phyloP scores from a whole-genome alignment of 306 rosid species.

The Glycine tomentella region DNA sequence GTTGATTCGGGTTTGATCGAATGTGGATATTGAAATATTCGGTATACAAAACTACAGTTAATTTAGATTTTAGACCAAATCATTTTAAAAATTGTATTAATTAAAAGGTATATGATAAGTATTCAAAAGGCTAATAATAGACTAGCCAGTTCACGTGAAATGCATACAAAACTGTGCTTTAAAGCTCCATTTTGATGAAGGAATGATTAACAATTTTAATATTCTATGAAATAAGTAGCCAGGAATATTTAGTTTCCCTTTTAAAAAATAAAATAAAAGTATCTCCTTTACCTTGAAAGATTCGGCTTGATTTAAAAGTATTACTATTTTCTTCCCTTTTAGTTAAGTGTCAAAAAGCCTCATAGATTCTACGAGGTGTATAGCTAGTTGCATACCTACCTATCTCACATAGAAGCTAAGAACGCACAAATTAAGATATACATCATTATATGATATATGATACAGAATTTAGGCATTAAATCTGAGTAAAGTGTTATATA shows the following conservation, averaged over 20 bases:
- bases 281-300: conserved; percentile 31
- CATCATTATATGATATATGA: neutral
- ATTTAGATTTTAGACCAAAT: neutral
- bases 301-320: conserved; percentile 12
- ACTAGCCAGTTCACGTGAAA: conserved; percentile 31
- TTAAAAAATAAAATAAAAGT: neutral
- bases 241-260: conserved; percentile 25
- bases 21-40: too few species aligned
- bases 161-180: conserved; percentile 33
- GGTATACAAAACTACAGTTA: too few species aligned
- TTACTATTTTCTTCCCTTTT: neutral
- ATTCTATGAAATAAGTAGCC: conserved; percentile 42
- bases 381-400: conserved; percentile 25
- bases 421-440: conserved; percentile 40
- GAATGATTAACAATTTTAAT: conserved; percentile 42
- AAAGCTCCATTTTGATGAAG: conserved; percentile 37
- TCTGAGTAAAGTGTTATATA: conserved; percentile 38
- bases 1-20: too few species aligned
- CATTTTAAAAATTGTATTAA: neutral
- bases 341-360: conserved; percentile 50
- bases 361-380: conserved; percentile 25
- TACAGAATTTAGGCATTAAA: conserved; percentile 50
- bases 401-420: neutral
- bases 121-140: conserved; percentile 1
- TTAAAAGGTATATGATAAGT: neutral